Base-by-base conservation (phyloP, 2,329 filamentous ascomycete genomes). In the Colletotrichum scovillei region DNA sequence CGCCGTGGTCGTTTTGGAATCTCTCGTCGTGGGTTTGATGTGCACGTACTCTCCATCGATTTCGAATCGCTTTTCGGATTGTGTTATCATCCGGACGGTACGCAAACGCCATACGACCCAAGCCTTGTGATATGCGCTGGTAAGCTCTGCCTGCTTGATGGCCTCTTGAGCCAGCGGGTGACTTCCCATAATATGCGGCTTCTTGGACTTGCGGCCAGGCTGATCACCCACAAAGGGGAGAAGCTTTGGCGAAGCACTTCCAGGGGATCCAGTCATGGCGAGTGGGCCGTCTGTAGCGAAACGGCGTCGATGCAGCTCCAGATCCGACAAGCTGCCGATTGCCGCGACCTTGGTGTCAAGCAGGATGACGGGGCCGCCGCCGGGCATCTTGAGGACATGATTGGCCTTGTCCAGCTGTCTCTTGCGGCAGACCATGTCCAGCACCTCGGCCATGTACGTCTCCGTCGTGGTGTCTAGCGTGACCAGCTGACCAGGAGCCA, bases 1-100 rank as follows among this genome's bases (percentile, higher is more conserved):
- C 60, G 96, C 93, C 53, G 93, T 95, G 3, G 93, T 95, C 42
- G 91, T 93, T 84, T 95, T 95, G 46, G 90, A 90, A 68, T 86
- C 88, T 26, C 87, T 88, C 69, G 92, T 91, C 1, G 90, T 87
- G 30, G 94, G 93, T 88, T 95, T 92, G 77, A 97, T 95, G 82
- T 96, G 94, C 74, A 97, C 91, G 81, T 95, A 97, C 80, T 97
- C 94, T 73, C 93, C 93, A 77, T 96, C 94, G 76, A 97, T 94
- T 59, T 93, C 91, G 55, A 97, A 85, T 11, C 94, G 90, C 71
- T 93, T 90, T 77, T 95, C 93, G 73, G 94, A 93, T 78, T 93
- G 89, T 4, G 91, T 92, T 55, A 94, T 92, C 77, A 97, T 93
- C 28, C 93, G 91, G 89, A 97, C 94, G 9, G 93, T 92, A 81